Conservation (phyloP, 768 basidiomycete genomes). For the Calocera viscosa region DNA sequence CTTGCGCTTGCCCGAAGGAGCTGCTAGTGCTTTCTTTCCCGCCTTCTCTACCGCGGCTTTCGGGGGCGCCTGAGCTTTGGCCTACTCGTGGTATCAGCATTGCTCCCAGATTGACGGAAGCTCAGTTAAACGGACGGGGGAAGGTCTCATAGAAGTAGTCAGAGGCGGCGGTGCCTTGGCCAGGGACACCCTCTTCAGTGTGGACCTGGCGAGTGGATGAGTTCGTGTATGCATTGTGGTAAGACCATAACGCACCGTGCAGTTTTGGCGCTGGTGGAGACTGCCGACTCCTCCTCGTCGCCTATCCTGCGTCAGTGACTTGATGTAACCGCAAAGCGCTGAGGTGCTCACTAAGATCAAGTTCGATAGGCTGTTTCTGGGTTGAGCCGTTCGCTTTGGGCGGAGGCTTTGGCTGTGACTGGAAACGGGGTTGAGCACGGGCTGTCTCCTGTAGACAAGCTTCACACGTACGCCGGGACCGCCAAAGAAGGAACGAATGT, state of each 20-base stretch:
- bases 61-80: neutral
- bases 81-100: too few species aligned
- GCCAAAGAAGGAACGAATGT: constrained; percentile 11
- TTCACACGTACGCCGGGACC: neutral
- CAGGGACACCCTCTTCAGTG: too few species aligned
- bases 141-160: too few species aligned
- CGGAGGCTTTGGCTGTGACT: neutral
- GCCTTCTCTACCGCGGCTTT: neutral
- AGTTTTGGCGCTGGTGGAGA: neutral
- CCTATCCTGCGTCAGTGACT: neutral
- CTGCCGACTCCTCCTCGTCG: neutral
- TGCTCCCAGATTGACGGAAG: too few species aligned
- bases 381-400: neutral
- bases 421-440: neutral
- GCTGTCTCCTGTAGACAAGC: too few species aligned
- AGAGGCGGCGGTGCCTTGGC: too few species aligned
- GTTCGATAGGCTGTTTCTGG: neutral
- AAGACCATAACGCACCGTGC: neutral
- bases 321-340: neutral
- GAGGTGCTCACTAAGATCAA: neutral
- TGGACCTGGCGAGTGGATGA: neutral
- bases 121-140: too few species aligned
- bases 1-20: neutral
- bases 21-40: neutral
- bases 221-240: neutral